Evolutionary conservation across 1,139 yeast genomes (phyloP), one percentile per base, ranked within the genome.

Genomic region (Nakaseomyces bracarensis): DNA sequence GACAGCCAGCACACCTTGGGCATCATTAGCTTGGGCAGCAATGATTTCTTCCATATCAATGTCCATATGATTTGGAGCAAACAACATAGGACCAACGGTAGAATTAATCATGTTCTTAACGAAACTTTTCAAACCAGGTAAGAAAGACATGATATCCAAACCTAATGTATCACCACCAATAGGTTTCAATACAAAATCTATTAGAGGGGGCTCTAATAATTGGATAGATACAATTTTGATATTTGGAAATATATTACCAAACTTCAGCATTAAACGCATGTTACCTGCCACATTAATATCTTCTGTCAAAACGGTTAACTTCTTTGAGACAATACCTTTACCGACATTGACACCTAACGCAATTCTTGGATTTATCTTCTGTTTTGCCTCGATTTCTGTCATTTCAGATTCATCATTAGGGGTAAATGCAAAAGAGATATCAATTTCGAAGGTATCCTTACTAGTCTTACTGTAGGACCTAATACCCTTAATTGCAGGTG

Each of bases 121-220:
- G 55, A 82, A 77, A n/a, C 77, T 68, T 27, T 85, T 72, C 56
- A 83, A 74, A 47, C 91, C 91, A 3, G 94, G 94, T 49, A 83
- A 73, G 51, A 82, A 71, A 1, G 89, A 78, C 93, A 83, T 83
- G 49, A 83, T 75, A 66, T 83, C 94, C 43, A 83, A 60, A 49
- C 94, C 94, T 47, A 82, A 71, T 14, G 87, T 79, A 58, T 82
- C 89, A 65, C 93, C 93, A 60, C 91, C 91, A 43, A 82, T 82
- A n/a, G 94, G 94, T 57, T 82, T 82, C 65, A 83, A 73, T 16
- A 79, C 80, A 59, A 82, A 82, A 58, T 80, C 89, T 56, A 82
- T 80, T 18, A 72, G 69, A 33, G 93, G 91, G 20, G 89, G 82
- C 60, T 82, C 91, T 56, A 82, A 67, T 54, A 83, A 76, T 51